A percentile compares a stretch with the other conserved stretches of the same genome.
These are phyloP conservation scores for Lepiota venenata DNA, from an alignment of 768 basidiomycete species.

Conservation along the genomic window DNA sequence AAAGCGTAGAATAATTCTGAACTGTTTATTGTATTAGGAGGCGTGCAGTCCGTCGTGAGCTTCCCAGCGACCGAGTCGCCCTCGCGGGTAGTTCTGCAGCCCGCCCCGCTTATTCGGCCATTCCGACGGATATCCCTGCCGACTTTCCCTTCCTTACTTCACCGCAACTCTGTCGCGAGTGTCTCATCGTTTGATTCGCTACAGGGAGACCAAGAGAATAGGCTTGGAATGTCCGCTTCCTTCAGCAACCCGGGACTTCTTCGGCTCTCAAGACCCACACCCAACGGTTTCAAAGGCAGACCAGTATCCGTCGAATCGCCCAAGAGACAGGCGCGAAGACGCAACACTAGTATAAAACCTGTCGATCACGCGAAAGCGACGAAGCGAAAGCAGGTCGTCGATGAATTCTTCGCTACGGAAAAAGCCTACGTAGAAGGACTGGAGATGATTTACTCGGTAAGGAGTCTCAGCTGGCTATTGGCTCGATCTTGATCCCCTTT, in stretches of 20 bases:
- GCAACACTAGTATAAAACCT: slow-evolving; percentile 35
- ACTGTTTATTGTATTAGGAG: not conserved
- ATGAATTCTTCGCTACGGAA: slow-evolving; percentile 82
- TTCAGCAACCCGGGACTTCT: slow-evolving; percentile 11
- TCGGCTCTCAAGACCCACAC: slow-evolving; percentile 12
- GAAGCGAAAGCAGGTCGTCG: slow-evolving; percentile 65
- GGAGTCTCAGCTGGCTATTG: slow-evolving; percentile 19
- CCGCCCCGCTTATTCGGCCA: slow-evolving; percentile 24
- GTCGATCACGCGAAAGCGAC: slow-evolving; percentile 42
- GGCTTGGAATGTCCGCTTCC: slow-evolving; percentile 12
- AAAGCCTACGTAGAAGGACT: slow-evolving; percentile 77
- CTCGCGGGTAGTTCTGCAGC: not conserved
- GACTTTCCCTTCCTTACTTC: slow-evolving; percentile 43
- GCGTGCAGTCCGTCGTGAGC: slow-evolving; percentile 19
- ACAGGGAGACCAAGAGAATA: slow-evolving; percentile 43
- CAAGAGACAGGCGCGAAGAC: slow-evolving; percentile 32
- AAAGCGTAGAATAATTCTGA: not conserved
- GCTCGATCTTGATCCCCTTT: slow-evolving; percentile 1
- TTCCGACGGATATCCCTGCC: slow-evolving; percentile 64
- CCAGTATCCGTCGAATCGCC: slow-evolving; percentile 38
- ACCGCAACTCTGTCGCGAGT: slow-evolving; percentile 67
- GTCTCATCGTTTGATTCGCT: slow-evolving; percentile 73
- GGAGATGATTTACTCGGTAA: slow-evolving; percentile 76
- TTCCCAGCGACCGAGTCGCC: slow-evolving; percentile 24
- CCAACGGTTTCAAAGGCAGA: slow-evolving; percentile 23